These are phyloP conservation scores for Naganishia liquefaciens DNA, from an alignment of 1,284 basidiomycete genomes.

Conservation along the genomic window DNA sequence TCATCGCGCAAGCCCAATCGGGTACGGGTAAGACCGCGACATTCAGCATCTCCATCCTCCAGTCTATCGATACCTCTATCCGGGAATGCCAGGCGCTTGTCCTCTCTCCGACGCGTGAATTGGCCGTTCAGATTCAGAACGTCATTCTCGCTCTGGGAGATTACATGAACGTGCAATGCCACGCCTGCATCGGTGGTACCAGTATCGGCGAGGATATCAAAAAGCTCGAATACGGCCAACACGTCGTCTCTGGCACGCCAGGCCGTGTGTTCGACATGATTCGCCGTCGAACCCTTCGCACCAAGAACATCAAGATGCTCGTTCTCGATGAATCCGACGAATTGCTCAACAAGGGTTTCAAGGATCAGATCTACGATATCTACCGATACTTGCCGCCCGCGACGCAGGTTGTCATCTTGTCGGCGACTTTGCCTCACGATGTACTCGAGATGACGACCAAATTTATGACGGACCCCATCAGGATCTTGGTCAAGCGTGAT, in stretches of 20 bases:
- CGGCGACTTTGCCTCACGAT: conserved; percentile 94
- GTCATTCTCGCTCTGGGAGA: conserved; percentile 96
- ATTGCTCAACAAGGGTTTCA: conserved; percentile 96
- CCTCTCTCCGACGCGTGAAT: conserved; percentile 89
- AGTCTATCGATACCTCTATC: conserved; percentile 90
- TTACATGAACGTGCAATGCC: conserved; percentile 99
- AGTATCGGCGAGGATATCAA: conserved; percentile 97
- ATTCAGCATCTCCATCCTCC: conserved; percentile 89
- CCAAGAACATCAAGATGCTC: conserved; percentile 99
- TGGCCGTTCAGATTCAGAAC: conserved; percentile 98
- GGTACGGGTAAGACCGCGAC: conserved; percentile 99
- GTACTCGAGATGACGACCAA: conserved; percentile 99
- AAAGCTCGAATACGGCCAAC: conserved; percentile 97
- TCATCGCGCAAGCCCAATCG: conserved; percentile 97
- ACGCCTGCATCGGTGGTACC: conserved; percentile 97
- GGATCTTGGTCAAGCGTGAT: conserved; percentile 97
- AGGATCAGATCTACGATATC: conserved; percentile 99
- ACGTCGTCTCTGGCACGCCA: conserved; percentile 96
- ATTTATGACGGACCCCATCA: conserved; percentile 88
- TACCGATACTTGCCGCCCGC: conserved; percentile 98
- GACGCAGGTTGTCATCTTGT: conserved; percentile 95
- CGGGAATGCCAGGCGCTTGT: conserved; percentile 96
- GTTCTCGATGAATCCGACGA: conserved; percentile 98
- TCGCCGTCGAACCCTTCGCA: conserved; percentile 85
- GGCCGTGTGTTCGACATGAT: conserved; percentile 99